Evolutionary conservation across 1,284 basidiomycete species (phyloP).

Genomic region (Sanghuangporus baumii): DNA sequence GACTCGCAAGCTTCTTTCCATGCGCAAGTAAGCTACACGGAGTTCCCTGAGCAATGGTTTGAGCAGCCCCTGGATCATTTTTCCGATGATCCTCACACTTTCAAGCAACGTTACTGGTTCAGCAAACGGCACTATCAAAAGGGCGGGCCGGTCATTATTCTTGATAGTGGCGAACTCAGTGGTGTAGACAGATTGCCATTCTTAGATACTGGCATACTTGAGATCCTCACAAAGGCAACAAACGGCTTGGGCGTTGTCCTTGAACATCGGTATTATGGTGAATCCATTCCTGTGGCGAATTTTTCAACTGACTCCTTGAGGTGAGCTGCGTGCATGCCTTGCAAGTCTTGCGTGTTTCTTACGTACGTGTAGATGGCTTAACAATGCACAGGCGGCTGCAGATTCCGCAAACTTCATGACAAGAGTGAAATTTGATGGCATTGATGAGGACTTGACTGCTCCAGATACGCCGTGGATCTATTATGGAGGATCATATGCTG

Average conservation of each 20-base stretch:
- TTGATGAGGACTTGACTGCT: slow-evolving; percentile 65
- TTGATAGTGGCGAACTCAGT: slow-evolving; percentile 84
- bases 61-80: slow-evolving; percentile 85
- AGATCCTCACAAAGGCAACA: slow-evolving; percentile 79
- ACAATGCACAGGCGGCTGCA: slow-evolving; percentile 85
- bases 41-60: slow-evolving; percentile 65
- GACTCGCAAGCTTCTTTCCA: neutral
- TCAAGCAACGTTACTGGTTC: slow-evolving; percentile 83
- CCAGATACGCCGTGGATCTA: slow-evolving; percentile 86
- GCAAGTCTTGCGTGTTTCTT: slow-evolving; percentile 15
- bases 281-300: slow-evolving; percentile 74
- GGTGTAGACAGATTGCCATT: slow-evolving; percentile 66
- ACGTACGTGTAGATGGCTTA: slow-evolving; percentile 62
- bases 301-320: slow-evolving; percentile 78
- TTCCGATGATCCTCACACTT: slow-evolving; percentile 45
- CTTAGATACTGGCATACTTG: slow-evolving; percentile 79
- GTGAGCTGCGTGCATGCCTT: slow-evolving; percentile 25
- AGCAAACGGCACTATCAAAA: slow-evolving; percentile 77
- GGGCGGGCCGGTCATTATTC: slow-evolving; percentile 72
- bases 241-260: slow-evolving; percentile 84
- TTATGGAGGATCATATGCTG: slow-evolving; percentile 92
- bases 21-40: slow-evolving; percentile 13
- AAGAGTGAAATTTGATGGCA: slow-evolving; percentile 69
- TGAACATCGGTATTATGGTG: slow-evolving; percentile 87
- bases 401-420: slow-evolving; percentile 91